Percentiles rank a stretch among this genome's conserved stretches.
Evolutionary conservation across 2,329 filamentous ascomycete species (phyloP).

Genomic region (Rugonectria rugulosa): DNA sequence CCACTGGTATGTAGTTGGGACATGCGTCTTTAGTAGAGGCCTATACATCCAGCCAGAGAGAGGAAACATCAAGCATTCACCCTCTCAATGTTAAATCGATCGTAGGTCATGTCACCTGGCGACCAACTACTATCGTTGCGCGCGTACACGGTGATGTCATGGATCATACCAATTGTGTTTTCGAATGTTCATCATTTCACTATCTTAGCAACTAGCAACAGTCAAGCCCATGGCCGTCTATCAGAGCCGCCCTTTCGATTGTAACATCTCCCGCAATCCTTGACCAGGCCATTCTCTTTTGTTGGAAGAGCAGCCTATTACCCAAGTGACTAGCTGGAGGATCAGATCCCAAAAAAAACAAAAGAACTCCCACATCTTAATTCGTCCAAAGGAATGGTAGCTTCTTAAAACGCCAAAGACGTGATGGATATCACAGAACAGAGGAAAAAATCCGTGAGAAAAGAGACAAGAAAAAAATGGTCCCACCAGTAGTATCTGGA

Average conservation of each 20-base stretch:
- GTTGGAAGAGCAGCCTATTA: conserved; percentile 7
- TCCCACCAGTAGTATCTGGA: conserved; percentile 25
- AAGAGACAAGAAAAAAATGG: conserved; percentile 29
- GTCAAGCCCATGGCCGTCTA: conserved; percentile 6
- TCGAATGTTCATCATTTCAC: conserved; percentile 15
- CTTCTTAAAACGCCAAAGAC: conserved; percentile 36
- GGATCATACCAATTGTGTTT: background rate
- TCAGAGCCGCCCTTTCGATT: conserved; percentile 1
- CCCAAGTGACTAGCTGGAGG: conserved; percentile 19
- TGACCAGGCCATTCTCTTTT: background rate
- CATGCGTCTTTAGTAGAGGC: no score
- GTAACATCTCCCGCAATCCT: conserved; percentile 5
- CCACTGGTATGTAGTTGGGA: no score
- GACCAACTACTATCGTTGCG: no score
- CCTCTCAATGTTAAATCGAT: no score
- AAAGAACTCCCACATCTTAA: conserved; percentile 31
- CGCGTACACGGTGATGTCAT: background rate
- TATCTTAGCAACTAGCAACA: conserved; percentile 12
- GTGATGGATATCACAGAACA: conserved; percentile 29
- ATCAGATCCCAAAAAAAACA: conserved; percentile 23
- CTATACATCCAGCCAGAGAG: no score
- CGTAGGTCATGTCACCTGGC: no score
- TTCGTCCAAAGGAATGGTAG: conserved; percentile 33
- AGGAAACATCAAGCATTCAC: no score
- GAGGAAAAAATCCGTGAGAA: conserved; percentile 13